Percentiles rank a stretch among this genome's conserved stretches.
These are phyloP conservation scores for Xerocomus potaroensis DNA, from an alignment of 768 basidiomycete genomes.

Conservation along the genomic window DNA sequence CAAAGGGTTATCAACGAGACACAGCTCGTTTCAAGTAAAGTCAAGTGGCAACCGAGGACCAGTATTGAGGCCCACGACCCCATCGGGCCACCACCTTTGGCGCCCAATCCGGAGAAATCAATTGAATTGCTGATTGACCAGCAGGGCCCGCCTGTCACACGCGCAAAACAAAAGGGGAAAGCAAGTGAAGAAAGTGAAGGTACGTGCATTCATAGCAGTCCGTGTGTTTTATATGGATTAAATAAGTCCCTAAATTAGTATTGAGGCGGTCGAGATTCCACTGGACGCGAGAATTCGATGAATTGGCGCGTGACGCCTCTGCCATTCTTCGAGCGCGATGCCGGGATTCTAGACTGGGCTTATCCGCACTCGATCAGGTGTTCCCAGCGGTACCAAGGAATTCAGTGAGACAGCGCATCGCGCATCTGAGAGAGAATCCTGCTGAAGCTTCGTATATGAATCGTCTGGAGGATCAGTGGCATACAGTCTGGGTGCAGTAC, in stretches of 20 bases:
- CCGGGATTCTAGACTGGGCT: conserved; percentile 59
- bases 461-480: conserved; percentile 79
- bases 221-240: neutral
- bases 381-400: conserved; percentile 75
- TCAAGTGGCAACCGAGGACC: conserved; percentile 34
- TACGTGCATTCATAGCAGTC: conserved; percentile 8
- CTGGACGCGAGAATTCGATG: conserved; percentile 87
- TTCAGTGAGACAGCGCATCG: conserved; percentile 65
- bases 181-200: conserved; percentile 29
- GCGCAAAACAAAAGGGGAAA: conserved; percentile 34
- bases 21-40: conserved; percentile 43
- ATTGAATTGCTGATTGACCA: conserved; percentile 47
- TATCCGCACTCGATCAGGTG: conserved; percentile 69
- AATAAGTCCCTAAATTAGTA: conserved; percentile 9
- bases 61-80: conserved; percentile 1
- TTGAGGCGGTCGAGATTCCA: conserved; percentile 64
- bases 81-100: conserved; percentile 36
- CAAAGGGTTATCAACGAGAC: conserved; percentile 52
- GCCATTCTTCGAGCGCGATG: conserved; percentile 80
- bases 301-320: conserved; percentile 80
- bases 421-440: conserved; percentile 53
- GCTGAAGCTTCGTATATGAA: conserved; percentile 73
- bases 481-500: conserved; percentile 69
- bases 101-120: conserved; percentile 47
- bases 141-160: conserved; percentile 44